Evolutionary conservation across 305 asterid genomes (phyloP).

Genomic region (Fraxinus latifolia): DNA sequence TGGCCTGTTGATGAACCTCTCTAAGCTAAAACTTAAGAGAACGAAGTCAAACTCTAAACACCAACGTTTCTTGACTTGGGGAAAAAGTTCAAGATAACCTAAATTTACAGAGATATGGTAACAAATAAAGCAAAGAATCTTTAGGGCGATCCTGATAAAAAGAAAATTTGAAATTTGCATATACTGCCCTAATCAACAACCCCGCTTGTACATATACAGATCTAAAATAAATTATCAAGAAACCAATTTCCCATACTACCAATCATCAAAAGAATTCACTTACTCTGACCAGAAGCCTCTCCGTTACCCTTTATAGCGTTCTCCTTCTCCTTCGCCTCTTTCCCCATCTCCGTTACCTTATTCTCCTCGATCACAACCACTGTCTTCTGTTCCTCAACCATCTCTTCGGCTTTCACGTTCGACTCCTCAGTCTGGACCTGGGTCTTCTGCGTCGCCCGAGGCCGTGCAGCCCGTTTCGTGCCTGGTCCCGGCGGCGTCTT

Average conservation of each 20-base stretch:
- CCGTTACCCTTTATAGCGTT: neutral
- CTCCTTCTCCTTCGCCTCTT: conserved; percentile 4
- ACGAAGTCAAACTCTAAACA: neutral
- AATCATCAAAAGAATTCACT: conserved; percentile 18
- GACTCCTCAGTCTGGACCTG: conserved; percentile 33
- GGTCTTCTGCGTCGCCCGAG: conserved; percentile 35
- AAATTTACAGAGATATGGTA: neutral
- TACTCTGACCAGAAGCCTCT: conserved; percentile 33
- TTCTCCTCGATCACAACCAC: conserved; percentile 22
- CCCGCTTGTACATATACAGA: neutral
- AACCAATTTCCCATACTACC: neutral
- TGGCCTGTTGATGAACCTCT: neutral
- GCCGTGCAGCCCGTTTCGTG: conserved; percentile 45
- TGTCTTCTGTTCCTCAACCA: conserved; percentile 27
- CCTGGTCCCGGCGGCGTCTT: conserved; percentile 73
- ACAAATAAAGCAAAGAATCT: neutral
- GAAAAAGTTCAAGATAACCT: neutral
- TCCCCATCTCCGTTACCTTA: conserved; percentile 20
- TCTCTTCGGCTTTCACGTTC: conserved; percentile 35
- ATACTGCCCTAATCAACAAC: neutral
- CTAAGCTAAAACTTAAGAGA: neutral
- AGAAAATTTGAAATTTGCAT: neutral
- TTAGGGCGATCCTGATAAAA: neutral
- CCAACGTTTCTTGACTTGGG: neutral
- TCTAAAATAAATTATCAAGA: neutral